These are phyloP conservation scores for Solanum tarapatanum DNA, from an alignment of 257 asterid species.

Conservation along the genomic window DNA sequence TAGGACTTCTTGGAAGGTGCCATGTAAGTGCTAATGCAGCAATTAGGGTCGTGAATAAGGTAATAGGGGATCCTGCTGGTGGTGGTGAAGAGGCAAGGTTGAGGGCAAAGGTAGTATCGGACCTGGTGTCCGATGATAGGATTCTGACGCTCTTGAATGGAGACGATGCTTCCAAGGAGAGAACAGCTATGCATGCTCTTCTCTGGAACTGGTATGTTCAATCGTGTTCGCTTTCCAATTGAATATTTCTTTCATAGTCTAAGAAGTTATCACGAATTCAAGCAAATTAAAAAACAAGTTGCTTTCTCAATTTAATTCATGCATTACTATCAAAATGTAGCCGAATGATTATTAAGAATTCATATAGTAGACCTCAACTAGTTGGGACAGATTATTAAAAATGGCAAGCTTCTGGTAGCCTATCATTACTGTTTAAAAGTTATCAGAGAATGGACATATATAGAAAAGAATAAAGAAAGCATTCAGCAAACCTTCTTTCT, in stretches of 20 bases:
- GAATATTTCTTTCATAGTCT: neutral
- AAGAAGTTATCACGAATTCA: neutral
- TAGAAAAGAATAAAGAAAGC: neutral
- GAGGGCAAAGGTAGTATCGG: constrained; percentile 65
- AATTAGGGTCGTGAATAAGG: constrained; percentile 64
- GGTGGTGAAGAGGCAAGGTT: constrained; percentile 54
- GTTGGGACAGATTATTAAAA: neutral
- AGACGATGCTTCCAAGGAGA: constrained; percentile 67
- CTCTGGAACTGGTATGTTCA: constrained; percentile 88
- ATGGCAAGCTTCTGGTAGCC: neutral
- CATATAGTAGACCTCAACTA: neutral
- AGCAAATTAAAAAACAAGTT: neutral
- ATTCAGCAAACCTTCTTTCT: neutral
- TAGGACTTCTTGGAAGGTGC: constrained; percentile 75
- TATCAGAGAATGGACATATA: neutral
- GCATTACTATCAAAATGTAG: neutral
- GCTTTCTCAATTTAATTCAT: neutral
- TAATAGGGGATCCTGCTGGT: constrained; percentile 51
- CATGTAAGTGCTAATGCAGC: constrained; percentile 82
- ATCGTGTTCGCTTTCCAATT: neutral
- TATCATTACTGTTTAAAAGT: neutral
- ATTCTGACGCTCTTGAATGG: constrained; percentile 64
- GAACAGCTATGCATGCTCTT: constrained; percentile 92
- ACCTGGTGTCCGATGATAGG: constrained; percentile 85
- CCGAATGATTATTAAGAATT: neutral